These are phyloP conservation scores for Metschnikowia kofuensis DNA, from an alignment of 805 yeast genomes.

Conservation along the genomic window DNA sequence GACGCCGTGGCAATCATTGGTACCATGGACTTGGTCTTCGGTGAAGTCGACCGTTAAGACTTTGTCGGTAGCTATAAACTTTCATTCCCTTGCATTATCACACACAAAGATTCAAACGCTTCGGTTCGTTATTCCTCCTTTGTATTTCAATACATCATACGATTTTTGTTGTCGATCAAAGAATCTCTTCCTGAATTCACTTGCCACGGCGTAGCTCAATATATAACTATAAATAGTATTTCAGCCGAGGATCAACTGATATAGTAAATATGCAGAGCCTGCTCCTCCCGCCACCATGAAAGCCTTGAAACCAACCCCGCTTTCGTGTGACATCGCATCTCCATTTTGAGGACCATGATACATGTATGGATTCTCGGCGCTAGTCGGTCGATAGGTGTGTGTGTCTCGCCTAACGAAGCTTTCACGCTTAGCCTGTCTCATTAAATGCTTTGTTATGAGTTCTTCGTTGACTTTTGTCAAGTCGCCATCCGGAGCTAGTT, in stretches of 20 bases:
- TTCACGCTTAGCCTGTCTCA: conserved; percentile 33
- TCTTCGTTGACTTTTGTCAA: conserved; percentile 36
- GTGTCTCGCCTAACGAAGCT: conserved; percentile 5
- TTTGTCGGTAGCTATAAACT: not conserved
- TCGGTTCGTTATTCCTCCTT: conserved; percentile 4
- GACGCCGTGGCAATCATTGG: conserved; percentile 93
- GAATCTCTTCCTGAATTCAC: too few species aligned
- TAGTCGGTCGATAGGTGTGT: not conserved
- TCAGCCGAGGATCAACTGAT: conserved; percentile 15
- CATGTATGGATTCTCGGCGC: conserved; percentile 27
- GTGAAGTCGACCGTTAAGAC: conserved; percentile 83
- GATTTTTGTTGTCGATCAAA: conserved; percentile 5
- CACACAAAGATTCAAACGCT: conserved; percentile 6
- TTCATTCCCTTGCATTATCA: conserved; percentile 12
- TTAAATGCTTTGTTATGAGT: conserved; percentile 39
- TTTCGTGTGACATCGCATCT: conserved; percentile 13
- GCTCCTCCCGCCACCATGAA: conserved; percentile 32
- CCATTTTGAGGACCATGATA: conserved; percentile 30
- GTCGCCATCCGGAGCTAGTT: conserved; percentile 33
- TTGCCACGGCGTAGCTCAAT: too few species aligned
- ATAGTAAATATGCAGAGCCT: conserved; percentile 27
- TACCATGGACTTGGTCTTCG: conserved; percentile 93
- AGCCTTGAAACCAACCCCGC: conserved; percentile 19
- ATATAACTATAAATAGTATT: too few species aligned
- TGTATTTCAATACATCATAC: conserved; percentile 1